Conservation (phyloP, 345 rosid species). For the Camelina laxa region DNA sequence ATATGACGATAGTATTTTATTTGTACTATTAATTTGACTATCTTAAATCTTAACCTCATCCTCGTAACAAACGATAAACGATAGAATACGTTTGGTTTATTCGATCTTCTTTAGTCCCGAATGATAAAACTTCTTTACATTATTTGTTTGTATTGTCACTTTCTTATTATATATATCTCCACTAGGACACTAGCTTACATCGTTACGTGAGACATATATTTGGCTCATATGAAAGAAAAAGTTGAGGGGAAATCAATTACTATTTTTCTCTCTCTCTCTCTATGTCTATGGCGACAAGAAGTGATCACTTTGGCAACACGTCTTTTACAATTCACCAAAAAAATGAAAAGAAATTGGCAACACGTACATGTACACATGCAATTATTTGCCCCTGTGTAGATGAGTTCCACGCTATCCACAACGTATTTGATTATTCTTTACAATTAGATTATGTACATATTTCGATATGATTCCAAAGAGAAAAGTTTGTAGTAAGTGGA, state of each 20-base stretch:
- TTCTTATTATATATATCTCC: slow-evolving; percentile 25
- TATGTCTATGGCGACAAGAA: slow-evolving; percentile 32
- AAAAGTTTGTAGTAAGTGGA: slow-evolving; percentile 36
- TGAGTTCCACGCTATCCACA: slow-evolving; percentile 35
- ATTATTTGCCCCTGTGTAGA: slow-evolving; percentile 33
- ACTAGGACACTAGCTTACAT: slow-evolving; percentile 34
- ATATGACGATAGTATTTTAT: neutral
- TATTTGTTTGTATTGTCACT: slow-evolving; percentile 31
- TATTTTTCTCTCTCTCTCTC: neutral
- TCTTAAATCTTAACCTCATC: too few species aligned
- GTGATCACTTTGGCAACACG: slow-evolving; percentile 46
- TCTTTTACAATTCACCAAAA: neutral
- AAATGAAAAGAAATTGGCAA: slow-evolving; percentile 23
- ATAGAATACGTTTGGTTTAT: slow-evolving; percentile 21
- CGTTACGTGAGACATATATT: slow-evolving; percentile 36
- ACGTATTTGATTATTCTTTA: slow-evolving; percentile 4
- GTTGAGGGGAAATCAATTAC: slow-evolving; percentile 8
- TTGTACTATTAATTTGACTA: neutral
- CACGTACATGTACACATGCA: slow-evolving; percentile 48
- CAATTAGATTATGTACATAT: neutral
- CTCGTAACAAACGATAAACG: slow-evolving; percentile 8
- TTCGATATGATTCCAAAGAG: slow-evolving; percentile 20
- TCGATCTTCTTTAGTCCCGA: slow-evolving; percentile 9
- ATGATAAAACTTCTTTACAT: slow-evolving; percentile 29
- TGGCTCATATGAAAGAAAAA: slow-evolving; percentile 19